Conservation (phyloP, 192 early-diverging fungal genomes). For the Mortierella antarctica region DNA sequence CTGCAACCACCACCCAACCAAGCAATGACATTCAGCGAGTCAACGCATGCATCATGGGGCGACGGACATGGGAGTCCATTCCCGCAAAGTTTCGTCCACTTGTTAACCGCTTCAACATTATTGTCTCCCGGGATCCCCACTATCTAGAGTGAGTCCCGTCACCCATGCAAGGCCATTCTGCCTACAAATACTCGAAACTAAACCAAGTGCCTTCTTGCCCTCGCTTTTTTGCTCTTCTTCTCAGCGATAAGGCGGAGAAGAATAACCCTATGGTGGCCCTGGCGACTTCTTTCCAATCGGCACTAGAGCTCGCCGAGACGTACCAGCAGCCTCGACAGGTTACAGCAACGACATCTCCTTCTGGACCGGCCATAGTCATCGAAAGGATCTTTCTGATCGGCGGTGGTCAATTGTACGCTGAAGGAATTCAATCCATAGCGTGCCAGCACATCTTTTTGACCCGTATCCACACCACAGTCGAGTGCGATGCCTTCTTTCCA, state of each 20-base stretch:
- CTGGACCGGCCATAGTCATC: not conserved
- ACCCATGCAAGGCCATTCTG: not conserved
- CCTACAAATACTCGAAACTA: no score
- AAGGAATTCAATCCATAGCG: conserved; percentile 65
- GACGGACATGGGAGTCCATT: conserved; percentile 92
- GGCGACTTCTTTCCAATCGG: conserved; percentile 58
- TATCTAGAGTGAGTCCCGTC: conserved; percentile 49
- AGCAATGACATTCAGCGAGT: conserved; percentile 21
- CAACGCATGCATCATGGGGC: conserved; percentile 95
- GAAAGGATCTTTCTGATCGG: conserved; percentile 82
- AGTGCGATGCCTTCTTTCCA: conserved; percentile 87
- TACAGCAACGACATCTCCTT: not conserved
- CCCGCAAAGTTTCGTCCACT: conserved; percentile 85
- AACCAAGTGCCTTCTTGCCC: no score
- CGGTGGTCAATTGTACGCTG: conserved; percentile 78
- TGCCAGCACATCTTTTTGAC: conserved; percentile 78
- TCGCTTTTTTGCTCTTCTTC: not conserved
- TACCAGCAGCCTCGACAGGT: conserved; percentile 20
- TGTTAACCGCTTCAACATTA: conserved; percentile 79
- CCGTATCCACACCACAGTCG: conserved; percentile 64
- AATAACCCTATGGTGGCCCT: conserved; percentile 38
- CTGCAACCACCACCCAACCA: not conserved
- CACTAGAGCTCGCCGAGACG: conserved; percentile 61
- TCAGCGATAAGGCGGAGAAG: conserved; percentile 29
- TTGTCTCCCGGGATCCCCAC: conserved; percentile 73